Evolutionary conservation across 352 stramenopile genomes (phyloP), one percentile per base, ranked within the genome.

Genomic region (Globisporangium recalcitrans): DNA sequence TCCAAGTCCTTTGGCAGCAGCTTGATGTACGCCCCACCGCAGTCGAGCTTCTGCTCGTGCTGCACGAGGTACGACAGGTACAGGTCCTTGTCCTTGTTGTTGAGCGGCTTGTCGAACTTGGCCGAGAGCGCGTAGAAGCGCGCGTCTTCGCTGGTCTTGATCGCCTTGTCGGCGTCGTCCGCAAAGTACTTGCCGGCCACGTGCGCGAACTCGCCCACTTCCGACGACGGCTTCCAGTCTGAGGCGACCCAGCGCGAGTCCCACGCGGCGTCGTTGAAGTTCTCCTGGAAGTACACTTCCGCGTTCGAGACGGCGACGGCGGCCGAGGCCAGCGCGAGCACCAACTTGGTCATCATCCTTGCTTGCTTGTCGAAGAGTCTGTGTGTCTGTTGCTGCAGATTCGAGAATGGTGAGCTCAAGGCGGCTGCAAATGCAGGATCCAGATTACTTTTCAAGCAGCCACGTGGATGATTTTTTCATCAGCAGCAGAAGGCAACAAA

Each of bases 1-100:
- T 98, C 93, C 63, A 98, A 88, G 29, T 88, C 82, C n/a, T 76
- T 82, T 24, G 93, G 87, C 44, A 99, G 74, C 52, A 99, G 87
- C 80, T 99, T 99, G 73, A 99, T 98, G 91, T 99, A 99, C 11
- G 96, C 97, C 62, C 98, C 98, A 61, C 97, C 98, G 79, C 98
- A 99, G 74, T 99, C 97, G 44, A 99, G 80, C 62, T 98, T 93
- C 78, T 99, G 94, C 80, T 99, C 97, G 76, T 99, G 96, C 86
- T 99, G 98, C 55, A 99, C 95, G 13, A 96, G 80, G 76, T 99
- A 99, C 85, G 98, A 98, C 61, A 98, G 61, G 68, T 95, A 94
- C 49, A 98, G 65, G 58, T 97, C 82, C 75, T 93, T 95, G 64
- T 72, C 87, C 68, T 87, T 80, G 74, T 98, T 98, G 72, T 91